Evolutionary conservation across 2,329 filamentous ascomycete species (phyloP).

Genomic region (Ascochyta pisi): DNA sequence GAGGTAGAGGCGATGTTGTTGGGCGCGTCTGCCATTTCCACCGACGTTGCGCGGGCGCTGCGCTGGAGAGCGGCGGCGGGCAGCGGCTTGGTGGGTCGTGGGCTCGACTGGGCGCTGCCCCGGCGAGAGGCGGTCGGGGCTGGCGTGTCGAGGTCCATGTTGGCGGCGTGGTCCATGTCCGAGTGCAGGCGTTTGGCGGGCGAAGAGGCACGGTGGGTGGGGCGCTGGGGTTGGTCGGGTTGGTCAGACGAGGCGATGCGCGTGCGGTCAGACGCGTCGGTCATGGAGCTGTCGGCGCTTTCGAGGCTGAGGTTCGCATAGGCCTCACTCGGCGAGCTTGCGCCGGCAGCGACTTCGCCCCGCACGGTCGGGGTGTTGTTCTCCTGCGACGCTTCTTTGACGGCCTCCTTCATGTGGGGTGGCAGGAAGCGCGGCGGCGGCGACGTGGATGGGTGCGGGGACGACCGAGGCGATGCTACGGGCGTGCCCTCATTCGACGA

Average conservation of each 20-base stretch:
- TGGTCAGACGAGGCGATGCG: slow-evolving; percentile 18
- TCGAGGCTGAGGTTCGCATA: slow-evolving; percentile 61
- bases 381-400: slow-evolving; percentile 47
- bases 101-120: slow-evolving; percentile 35
- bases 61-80: slow-evolving; percentile 30
- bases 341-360: slow-evolving; percentile 49
- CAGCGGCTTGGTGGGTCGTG: slow-evolving; percentile 36
- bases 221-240: slow-evolving; percentile 11
- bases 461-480: slow-evolving; percentile 45
- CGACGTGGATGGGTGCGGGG: slow-evolving; percentile 46
- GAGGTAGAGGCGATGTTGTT: slow-evolving; percentile 36
- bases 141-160: slow-evolving; percentile 45
- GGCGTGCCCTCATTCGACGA: slow-evolving; percentile 45
- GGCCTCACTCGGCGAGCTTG: slow-evolving; percentile 59
- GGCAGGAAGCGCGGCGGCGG: slow-evolving; percentile 59
- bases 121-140: slow-evolving; percentile 21
- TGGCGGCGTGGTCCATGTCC: slow-evolving; percentile 58
- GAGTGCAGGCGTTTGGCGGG: slow-evolving; percentile 63
- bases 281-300: slow-evolving; percentile 47
- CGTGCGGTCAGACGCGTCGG: slow-evolving; percentile 33
- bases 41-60: slow-evolving; percentile 48
- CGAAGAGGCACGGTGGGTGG: slow-evolving; percentile 55
- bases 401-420: slow-evolving; percentile 63
- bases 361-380: slow-evolving; percentile 28
- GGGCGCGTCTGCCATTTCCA: slow-evolving; percentile 53